Evolutionary conservation across 2,329 filamentous ascomycete species (phyloP), one percentile per base, ranked within the genome.

Genomic region (Lachnellula cervina): DNA sequence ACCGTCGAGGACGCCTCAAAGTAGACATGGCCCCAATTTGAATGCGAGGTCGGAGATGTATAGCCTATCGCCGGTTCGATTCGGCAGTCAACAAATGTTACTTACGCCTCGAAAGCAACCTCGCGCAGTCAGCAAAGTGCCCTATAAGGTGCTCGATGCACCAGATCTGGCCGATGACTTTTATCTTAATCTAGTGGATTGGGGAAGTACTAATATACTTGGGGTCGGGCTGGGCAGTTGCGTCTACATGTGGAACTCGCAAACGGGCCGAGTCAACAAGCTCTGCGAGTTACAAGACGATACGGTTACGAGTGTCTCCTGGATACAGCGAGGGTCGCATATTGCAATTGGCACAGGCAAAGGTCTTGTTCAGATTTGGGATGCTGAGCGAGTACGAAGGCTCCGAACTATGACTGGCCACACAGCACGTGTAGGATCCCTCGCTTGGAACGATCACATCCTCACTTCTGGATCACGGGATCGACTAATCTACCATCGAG

Each of bases 381-480:
- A 99, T 73, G 94, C 93, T 1, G 89, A 96, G 68, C 87, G 88
- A 69, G 84, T 88, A 60, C 84, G 93, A 58, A 83, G 93, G 48
- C 73, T 99, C 57, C 84, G 94, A 63, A 97, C 93, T 7, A 99
- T 99, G 94, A 96, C 90, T 6, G 94, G 94, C 2, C 94, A 99
- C 71, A 94, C 91, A 0, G 90, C 88, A 57, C 85, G 94, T 57
- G 94, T 99, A 40, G 94, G 94, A 23, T 91, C 93, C 32, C 77
- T 99, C 58, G 94, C 94, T 0, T 99, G 94, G 94, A 99, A 99
- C 67, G 91, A 94, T 51, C 94, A 99, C 69, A 96, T 99, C 54
- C 83, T 99, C 21, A 96, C 92, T 0, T 97, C 94, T 3, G 94
- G 94, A 21, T 97, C 93, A 28, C 83, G 94, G 50, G 94, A 99